Percentiles rank a stretch among this genome's conserved stretches.
Evolutionary conservation across 2,329 filamentous ascomycete species (phyloP).

Genomic region (Hypomyces perniciosus): DNA sequence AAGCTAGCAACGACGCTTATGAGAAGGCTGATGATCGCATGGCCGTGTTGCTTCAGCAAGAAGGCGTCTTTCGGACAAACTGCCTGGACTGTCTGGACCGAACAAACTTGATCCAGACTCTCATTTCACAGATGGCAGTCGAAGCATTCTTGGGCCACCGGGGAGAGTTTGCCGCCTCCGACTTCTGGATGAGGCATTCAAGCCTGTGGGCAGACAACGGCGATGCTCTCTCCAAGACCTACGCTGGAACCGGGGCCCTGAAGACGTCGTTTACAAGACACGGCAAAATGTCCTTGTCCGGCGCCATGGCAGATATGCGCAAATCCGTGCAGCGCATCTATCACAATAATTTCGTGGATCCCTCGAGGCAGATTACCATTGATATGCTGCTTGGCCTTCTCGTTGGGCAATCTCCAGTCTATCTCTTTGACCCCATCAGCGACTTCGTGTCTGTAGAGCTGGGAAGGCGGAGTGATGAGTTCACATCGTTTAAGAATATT

Average conservation of each 20-base stretch:
- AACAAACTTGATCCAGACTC: constrained; percentile 92
- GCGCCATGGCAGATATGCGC: constrained; percentile 87
- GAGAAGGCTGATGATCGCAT: constrained; percentile 39
- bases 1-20: constrained; percentile 56
- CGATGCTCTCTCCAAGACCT: constrained; percentile 88
- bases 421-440: constrained; percentile 89
- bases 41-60: constrained; percentile 78
- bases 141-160: constrained; percentile 76
- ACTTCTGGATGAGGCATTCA: constrained; percentile 90
- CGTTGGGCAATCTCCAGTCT: constrained; percentile 75
- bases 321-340: constrained; percentile 93
- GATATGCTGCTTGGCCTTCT: constrained; percentile 84
- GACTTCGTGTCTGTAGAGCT: constrained; percentile 81
- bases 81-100: constrained; percentile 94
- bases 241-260: constrained; percentile 89
- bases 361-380: constrained; percentile 86
- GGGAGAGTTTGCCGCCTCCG: constrained; percentile 60
- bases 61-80: constrained; percentile 93
- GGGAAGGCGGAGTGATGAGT: constrained; percentile 61
- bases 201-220: constrained; percentile 97
- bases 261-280: constrained; percentile 92
- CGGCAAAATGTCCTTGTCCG: constrained; percentile 92
- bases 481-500: constrained; percentile 66
- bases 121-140: constrained; percentile 89
- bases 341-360: constrained; percentile 96